Evolutionary conservation across 192 early-diverging fungal genomes (phyloP).

Genomic region (Thamnidium elegans): DNA sequence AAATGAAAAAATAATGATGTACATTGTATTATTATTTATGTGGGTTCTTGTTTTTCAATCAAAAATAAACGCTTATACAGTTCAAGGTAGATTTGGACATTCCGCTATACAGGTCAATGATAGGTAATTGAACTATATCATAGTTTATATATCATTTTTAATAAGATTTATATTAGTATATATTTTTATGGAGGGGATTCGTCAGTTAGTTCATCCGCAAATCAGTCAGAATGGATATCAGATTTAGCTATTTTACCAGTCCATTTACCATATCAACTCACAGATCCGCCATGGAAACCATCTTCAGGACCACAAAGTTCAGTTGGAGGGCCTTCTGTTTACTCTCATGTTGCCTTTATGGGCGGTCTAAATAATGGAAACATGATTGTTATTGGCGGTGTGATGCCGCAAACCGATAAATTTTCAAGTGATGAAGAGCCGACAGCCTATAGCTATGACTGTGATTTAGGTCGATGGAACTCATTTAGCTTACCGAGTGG

Average conservation of each 20-base stretch:
- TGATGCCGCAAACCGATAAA: slow-evolving; percentile 7
- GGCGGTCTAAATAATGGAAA: slow-evolving; percentile 8
- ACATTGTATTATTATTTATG: background rate
- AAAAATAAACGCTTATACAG: slow-evolving; percentile 16
- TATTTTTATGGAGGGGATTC: slow-evolving; percentile 37
- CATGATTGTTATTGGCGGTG: slow-evolving; percentile 29
- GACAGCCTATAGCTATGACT: slow-evolving; percentile 24
- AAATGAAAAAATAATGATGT: background rate
- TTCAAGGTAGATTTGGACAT: slow-evolving; percentile 24
- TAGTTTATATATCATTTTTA: background rate
- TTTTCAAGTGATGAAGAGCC: background rate
- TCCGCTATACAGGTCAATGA: slow-evolving; percentile 22
- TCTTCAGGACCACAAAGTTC: slow-evolving; percentile 27
- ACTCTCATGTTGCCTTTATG: slow-evolving; percentile 28
- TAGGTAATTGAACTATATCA: slow-evolving; percentile 4
- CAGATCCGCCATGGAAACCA: slow-evolving; percentile 26
- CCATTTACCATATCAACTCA: slow-evolving; percentile 9
- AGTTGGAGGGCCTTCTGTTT: slow-evolving; percentile 27
- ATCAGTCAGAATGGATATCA: slow-evolving; percentile 30
- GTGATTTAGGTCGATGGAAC: slow-evolving; percentile 25
- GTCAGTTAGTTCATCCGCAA: slow-evolving; percentile 15
- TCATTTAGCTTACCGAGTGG: slow-evolving; percentile 19
- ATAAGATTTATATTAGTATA: background rate
- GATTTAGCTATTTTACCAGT: slow-evolving; percentile 31
- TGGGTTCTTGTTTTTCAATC: slow-evolving; percentile 1